Evolutionary conservation across 1,284 basidiomycete genomes (phyloP), one percentile per base, ranked within the genome.

Genomic region (Heterobasidion occidentale): DNA sequence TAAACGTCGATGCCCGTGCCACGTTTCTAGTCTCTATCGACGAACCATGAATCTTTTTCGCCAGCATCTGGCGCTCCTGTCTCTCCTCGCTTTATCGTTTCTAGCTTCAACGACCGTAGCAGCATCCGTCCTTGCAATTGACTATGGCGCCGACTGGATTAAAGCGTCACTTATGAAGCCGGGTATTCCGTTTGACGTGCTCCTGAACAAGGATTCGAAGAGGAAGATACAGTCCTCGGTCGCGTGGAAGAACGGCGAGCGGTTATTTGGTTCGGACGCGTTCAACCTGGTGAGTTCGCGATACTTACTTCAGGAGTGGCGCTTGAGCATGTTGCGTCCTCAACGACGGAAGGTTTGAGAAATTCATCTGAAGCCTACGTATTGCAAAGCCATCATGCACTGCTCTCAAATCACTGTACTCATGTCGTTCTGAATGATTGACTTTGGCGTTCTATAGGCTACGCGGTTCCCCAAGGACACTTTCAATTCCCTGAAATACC

Each of bases 151-250:
- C 46, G 94, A 98, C 74, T 94, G 86, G 78, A 96, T 94, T 67
- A 99, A 98, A 72, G 90, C 94, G 34, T 95, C 94, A 9, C 77
- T 99, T 59, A 91, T 99, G 81, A 96, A 96, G 68, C 96, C 96
- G 1, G 96, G 95, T 46, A 77, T 92, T 53, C 94, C 96, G 1
- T 97, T 99, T 66, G 96, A 99, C 72, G 92, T 99, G 36, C 78
- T 99, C 38, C 77, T 99, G 52, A 95, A 97, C 74, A 91, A 92
- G 68, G 96, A 98, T 70, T 96, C 93, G 46, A 98, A 98, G 75
- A 81, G 96, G 61, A 99, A 99, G 75, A 93, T 98, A 54, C 88
- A 90, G 64, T 85, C 91, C 20, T 84, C 88, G 1, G 90, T 98
- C 0, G 88, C 80, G 36, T 96, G 90, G 90, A 95, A 92, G 74